phyloP scores from a whole-genome alignment of 805 yeast species.

The Candida vartiovaarae region DNA sequence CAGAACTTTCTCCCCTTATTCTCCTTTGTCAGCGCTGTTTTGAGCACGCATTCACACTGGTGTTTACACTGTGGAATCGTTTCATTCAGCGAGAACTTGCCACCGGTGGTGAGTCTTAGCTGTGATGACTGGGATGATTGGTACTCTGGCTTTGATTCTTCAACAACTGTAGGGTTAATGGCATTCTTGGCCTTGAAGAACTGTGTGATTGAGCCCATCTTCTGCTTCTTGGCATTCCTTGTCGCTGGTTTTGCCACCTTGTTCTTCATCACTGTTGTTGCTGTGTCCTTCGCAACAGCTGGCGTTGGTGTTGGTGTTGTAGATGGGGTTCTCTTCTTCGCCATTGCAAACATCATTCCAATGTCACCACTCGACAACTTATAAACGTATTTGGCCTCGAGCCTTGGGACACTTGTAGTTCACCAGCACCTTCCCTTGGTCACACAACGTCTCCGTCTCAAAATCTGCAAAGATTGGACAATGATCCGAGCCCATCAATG shows the following conservation, averaged over 20 bases:
- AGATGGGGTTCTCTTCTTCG: conserved; percentile 7
- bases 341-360: conserved; percentile 28
- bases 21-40: conserved; percentile 36
- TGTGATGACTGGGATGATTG: no score
- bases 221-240: background rate
- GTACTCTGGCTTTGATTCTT: conserved; percentile 2
- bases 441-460: conserved; percentile 15
- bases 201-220: no score
- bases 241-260: conserved; percentile 11
- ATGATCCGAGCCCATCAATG: conserved; percentile 83
- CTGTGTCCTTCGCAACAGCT: no score
- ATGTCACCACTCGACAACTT: conserved; percentile 31
- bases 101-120: conserved; percentile 3
- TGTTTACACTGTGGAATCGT: conserved; percentile 42
- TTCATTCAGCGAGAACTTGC: conserved; percentile 15
- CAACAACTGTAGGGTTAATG: background rate
- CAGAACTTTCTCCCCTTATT: conserved; percentile 48
- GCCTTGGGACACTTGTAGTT: conserved; percentile 26
- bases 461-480: conserved; percentile 84
- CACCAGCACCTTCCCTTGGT: background rate
- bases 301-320: no score
- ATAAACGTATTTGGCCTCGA: conserved; percentile 49
- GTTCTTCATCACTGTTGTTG: background rate
- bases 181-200: background rate
- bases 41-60: conserved; percentile 36